Evolutionary conservation across 768 basidiomycete species (phyloP).

Genomic region (Lactarius sanguifluus): DNA sequence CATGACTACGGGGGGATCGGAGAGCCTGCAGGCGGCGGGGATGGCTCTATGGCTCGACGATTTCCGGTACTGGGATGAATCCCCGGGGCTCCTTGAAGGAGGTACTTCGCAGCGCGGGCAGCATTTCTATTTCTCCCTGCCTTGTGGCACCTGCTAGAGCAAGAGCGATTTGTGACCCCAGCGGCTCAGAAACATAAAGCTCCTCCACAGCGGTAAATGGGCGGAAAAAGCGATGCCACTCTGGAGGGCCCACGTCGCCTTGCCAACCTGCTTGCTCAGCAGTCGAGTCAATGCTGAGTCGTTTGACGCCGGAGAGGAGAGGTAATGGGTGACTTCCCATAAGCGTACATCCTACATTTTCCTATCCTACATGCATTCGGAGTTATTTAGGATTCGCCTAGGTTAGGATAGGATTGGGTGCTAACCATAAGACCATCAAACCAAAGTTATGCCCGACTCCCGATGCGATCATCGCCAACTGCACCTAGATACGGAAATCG

Average conservation of each 20-base stretch:
- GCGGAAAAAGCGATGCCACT: background rate
- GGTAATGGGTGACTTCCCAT: too few relatives aligned
- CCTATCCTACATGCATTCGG: too few relatives aligned
- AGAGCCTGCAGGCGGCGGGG: background rate
- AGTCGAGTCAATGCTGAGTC: background rate
- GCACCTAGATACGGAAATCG: too few relatives aligned
- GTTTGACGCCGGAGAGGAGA: background rate
- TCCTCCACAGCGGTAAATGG: background rate
- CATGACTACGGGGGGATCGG: background rate
- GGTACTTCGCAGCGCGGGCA: background rate
- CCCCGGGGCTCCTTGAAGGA: background rate
- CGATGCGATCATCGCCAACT: too few relatives aligned
- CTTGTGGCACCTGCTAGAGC: background rate
- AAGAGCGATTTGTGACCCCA: background rate
- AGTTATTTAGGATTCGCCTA: too few relatives aligned
- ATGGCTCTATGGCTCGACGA: background rate
- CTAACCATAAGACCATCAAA: too few relatives aligned
- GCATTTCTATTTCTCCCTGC: background rate
- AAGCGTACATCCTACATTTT: too few relatives aligned
- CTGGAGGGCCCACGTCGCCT: background rate
- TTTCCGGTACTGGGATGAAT: background rate
- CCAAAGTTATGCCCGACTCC: too few relatives aligned
- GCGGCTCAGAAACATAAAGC: background rate
- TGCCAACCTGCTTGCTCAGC: background rate
- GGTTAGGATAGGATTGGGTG: too few relatives aligned